A percentile compares a stretch with the other conserved stretches of the same genome.
Evolutionary conservation across 768 basidiomycete genomes (phyloP).

Genomic region (Amylocystis lapponica): DNA sequence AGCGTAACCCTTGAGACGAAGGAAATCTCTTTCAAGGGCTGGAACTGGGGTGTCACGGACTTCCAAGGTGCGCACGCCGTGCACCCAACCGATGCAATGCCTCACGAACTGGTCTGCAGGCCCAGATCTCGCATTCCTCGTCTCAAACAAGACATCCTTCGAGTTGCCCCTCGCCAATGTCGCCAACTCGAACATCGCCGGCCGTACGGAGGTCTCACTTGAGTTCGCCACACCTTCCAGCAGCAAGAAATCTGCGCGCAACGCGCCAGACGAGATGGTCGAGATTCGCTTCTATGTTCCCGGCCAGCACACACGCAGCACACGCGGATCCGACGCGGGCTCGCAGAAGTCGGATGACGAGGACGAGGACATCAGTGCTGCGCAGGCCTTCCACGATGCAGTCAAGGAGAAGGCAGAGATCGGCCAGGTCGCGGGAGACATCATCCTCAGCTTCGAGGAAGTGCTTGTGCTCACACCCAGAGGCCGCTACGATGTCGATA

Average conservation of each 20-base stretch:
- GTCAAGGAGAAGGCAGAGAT: conserved; percentile 97
- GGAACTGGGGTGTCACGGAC: conserved; percentile 97
- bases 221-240: conserved; percentile 68
- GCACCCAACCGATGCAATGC: neutral
- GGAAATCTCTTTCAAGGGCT: conserved; percentile 88
- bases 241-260: conserved; percentile 37
- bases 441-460: conserved; percentile 92
- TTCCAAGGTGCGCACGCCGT: conserved; percentile 67
- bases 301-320: conserved; percentile 57
- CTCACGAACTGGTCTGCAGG: conserved; percentile 45
- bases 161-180: conserved; percentile 83
- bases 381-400: conserved; percentile 93
- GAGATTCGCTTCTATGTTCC: conserved; percentile 98
- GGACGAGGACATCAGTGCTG: conserved; percentile 79
- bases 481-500: conserved; percentile 96
- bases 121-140: conserved; percentile 85
- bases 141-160: conserved; percentile 84
- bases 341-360: conserved; percentile 71
- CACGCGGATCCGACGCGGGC: conserved; percentile 62
- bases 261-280: conserved; percentile 75
- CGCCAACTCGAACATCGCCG: conserved; percentile 96
- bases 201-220: conserved; percentile 97
- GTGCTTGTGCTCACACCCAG: conserved; percentile 92
- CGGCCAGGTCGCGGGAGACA: conserved; percentile 84
- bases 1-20: conserved; percentile 76